Percentiles rank a stretch among this genome's conserved stretches.
phyloP scores from a whole-genome alignment of 345 rosid genomes.

The Capsella bursapastoris region DNA sequence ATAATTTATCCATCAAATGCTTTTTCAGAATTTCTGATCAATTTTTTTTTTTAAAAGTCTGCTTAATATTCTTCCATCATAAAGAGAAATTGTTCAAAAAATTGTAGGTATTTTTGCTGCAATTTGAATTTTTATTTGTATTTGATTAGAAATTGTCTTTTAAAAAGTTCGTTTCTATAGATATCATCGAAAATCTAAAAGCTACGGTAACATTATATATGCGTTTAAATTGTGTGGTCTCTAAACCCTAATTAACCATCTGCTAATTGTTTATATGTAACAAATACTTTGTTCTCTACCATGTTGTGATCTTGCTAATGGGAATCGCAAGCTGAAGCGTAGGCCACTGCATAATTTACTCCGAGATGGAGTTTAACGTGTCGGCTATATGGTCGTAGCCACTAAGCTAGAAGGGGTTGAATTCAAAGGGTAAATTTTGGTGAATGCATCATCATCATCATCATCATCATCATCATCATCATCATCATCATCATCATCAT shows the following conservation, averaged over 20 bases:
- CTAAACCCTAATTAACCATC: background rate
- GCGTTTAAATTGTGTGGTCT: background rate
- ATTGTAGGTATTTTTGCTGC: too few relatives aligned
- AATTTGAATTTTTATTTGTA: too few relatives aligned
- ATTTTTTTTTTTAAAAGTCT: too few relatives aligned
- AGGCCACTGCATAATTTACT: slow-evolving; percentile 11
- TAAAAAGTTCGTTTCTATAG: too few relatives aligned
- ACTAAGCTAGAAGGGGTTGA: slow-evolving; percentile 18
- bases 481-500: background rate
- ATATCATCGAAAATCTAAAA: background rate
- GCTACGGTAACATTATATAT: background rate
- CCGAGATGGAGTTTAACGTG: slow-evolving; percentile 22
- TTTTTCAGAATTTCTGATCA: too few relatives aligned
- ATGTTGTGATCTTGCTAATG: background rate
- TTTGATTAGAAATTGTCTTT: too few relatives aligned
- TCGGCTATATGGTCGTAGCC: slow-evolving; percentile 34
- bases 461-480: too few relatives aligned
- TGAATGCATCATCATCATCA: slow-evolving; percentile 18
- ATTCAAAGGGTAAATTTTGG: slow-evolving; percentile 13
- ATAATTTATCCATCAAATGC: too few relatives aligned
- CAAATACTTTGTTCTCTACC: background rate
- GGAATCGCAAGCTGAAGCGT: background rate
- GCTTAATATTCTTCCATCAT: too few relatives aligned
- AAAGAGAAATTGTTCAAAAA: too few relatives aligned
- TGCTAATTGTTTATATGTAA: background rate